Percentiles rank a stretch among this genome's conserved stretches.
Conservation (phyloP, 2,329 filamentous ascomycete species). For the Pestalotiopsis sp. region DNA sequence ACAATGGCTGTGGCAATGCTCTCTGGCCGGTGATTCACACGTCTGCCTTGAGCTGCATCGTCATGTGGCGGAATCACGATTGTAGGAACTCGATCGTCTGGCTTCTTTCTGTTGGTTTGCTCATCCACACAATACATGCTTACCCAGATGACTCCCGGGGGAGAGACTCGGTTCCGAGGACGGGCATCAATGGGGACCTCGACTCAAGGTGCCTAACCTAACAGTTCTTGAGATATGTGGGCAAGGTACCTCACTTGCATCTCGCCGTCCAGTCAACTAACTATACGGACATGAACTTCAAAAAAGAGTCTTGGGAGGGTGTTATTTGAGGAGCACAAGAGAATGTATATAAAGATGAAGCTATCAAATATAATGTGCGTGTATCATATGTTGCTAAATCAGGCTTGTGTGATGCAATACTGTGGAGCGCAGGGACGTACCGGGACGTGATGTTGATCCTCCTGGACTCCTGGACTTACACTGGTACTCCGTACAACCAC, state of each 20-base stretch:
- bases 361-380: background rate
- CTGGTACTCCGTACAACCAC: background rate
- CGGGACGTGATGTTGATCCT: background rate
- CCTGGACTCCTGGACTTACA: background rate
- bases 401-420: slow-evolving; percentile 1
- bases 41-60: background rate
- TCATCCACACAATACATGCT: background rate
- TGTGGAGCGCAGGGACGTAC: slow-evolving; percentile 11
- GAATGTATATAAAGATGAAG: background rate
- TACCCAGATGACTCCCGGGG: background rate
- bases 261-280: too few species aligned
- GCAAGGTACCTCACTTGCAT: too few species aligned
- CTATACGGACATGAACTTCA: too few species aligned
- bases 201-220: background rate
- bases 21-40: background rate
- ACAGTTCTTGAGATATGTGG: background rate
- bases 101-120: background rate
- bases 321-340: background rate
- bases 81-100: background rate
- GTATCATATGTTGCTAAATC: background rate
- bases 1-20: background rate
- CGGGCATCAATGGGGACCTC: background rate
- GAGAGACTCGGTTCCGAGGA: background rate
- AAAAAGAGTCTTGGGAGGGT: too few species aligned
- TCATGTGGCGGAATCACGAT: background rate